Percentiles rank a stretch among this genome's conserved stretches.
phyloP scores from a whole-genome alignment of 1,284 basidiomycete species.

The Malassezia yamatoensis region DNA sequence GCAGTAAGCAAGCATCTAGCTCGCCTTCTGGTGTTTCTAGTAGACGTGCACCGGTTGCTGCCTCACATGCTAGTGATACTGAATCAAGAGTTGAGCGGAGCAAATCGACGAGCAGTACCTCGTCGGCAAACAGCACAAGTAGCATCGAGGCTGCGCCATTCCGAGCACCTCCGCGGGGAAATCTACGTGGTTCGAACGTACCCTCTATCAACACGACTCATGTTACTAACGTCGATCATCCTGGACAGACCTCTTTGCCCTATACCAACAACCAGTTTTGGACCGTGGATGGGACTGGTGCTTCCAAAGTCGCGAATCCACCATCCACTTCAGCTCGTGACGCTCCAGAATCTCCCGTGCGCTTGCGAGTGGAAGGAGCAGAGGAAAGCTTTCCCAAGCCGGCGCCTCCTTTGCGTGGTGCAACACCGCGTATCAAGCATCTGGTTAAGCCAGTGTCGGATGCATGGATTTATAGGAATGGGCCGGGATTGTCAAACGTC shows the following conservation, averaged over 20 bases:
- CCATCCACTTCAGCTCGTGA: too few relatives aligned
- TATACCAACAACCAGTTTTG: not conserved
- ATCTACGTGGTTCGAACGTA: slow-evolving; percentile 7
- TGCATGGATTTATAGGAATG: slow-evolving; percentile 41
- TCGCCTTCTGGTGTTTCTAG: not conserved
- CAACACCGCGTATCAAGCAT: not conserved
- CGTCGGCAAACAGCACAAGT: slow-evolving; percentile 40
- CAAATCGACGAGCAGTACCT: slow-evolving; percentile 40
- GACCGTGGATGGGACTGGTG: not conserved
- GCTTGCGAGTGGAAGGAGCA: too few relatives aligned
- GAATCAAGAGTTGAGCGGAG: slow-evolving; percentile 27
- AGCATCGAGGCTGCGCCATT: slow-evolving; percentile 45
- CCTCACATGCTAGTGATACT: not conserved
- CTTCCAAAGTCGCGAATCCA: not conserved
- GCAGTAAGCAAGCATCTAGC: not conserved
- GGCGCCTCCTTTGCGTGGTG: not conserved
- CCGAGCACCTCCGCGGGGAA: slow-evolving; percentile 41
- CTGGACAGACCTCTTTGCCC: too few relatives aligned
- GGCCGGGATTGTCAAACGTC: slow-evolving; percentile 27
- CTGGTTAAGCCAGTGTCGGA: slow-evolving; percentile 23
- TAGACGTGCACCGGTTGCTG: too few relatives aligned
- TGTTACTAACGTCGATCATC: not conserved
- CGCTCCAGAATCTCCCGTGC: too few relatives aligned
- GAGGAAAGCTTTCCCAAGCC: not conserved
- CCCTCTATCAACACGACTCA: not conserved